Evolutionary conservation across 345 rosid species (phyloP).

Genomic region (Abelmoschus esculentus): DNA sequence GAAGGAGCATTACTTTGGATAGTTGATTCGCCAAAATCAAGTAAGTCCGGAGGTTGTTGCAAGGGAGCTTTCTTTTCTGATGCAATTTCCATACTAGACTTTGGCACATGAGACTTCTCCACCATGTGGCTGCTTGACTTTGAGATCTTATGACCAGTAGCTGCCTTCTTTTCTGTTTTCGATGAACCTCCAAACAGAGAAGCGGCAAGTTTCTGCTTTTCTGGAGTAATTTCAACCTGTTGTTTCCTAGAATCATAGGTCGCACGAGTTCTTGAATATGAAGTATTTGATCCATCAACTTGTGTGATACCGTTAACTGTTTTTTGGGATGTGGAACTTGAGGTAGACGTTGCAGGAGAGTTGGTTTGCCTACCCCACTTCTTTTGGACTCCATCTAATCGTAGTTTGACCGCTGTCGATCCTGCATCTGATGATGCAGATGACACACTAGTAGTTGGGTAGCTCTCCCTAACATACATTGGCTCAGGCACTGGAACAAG

Average conservation of each 20-base stretch:
- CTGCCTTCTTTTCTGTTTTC: constrained; percentile 50
- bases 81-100: constrained; percentile 16
- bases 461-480: constrained; percentile 44
- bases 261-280: constrained; percentile 43
- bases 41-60: constrained; percentile 82
- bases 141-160: constrained; percentile 42
- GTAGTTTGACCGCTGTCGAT: constrained; percentile 61
- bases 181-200: constrained; percentile 82
- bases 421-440: constrained; percentile 49
- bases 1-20: constrained; percentile 24
- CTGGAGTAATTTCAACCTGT: constrained; percentile 55
- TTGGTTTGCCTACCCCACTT: constrained; percentile 85
- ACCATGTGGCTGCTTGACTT: constrained; percentile 38
- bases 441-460: constrained; percentile 33
- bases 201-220: constrained; percentile 96
- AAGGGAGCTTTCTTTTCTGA: constrained; percentile 35
- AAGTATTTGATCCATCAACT: constrained; percentile 32
- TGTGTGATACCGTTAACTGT: constrained; percentile 42
- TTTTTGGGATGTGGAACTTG: constrained; percentile 40
- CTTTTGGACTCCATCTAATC: constrained; percentile 94
- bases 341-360: constrained; percentile 41
- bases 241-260: constrained; percentile 53
- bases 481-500: constrained; percentile 75
- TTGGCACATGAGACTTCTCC: constrained; percentile 25
- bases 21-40: constrained; percentile 71